Evolutionary conservation across 2,329 filamentous ascomycete species (phyloP), one percentile per base, ranked within the genome.

Genomic region (Scleromitrula shiraiana): DNA sequence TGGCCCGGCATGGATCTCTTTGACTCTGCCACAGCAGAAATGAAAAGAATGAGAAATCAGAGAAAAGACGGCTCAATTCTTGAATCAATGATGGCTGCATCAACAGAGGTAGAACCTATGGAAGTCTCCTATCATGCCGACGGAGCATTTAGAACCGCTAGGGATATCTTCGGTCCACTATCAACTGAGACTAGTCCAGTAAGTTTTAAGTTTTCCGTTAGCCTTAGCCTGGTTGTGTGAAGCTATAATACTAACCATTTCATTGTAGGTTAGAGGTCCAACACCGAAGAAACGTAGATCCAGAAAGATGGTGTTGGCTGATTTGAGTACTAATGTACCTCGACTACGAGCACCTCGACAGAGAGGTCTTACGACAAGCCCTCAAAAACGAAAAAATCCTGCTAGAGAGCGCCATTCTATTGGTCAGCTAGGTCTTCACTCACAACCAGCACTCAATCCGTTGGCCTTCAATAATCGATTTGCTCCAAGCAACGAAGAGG

Each of bases 1-100:
- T 88, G 82, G 74, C 82, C 83, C 2, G 86, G 86, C 15, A 90
- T 90, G 85, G 77, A 78, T 45, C 74, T 88, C n/a, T 89, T 90
- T 62, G 86, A 91, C 64, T 80, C 86, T 45, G 86, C 86, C 4
- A 85, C 82, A 4, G 75, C 80, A 14, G 78, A 83, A 52, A 83
- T 85, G 73, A 83, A 80, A 57, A 76, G 82, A 38, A 86, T 80
- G 67, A 74, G 86, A 43, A 90, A 90, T 62, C 86, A 91, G 65
- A 80, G 83, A 58, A 91, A 91, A 64, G 78, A 83, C 46, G 74
- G 71, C n/a, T 82, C 79, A 1, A 80, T 88, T n/a, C 68, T 88
- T 19, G 71, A 77, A 47, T 76, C 77, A 50, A 80, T 91, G 65
- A 74, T 81, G 56, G 65, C 73, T 44, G 79, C 77, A 15, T 88